Evolutionary conservation across 1,284 basidiomycete genomes (phyloP).

Genomic region (Ceratobasidium sp.): DNA sequence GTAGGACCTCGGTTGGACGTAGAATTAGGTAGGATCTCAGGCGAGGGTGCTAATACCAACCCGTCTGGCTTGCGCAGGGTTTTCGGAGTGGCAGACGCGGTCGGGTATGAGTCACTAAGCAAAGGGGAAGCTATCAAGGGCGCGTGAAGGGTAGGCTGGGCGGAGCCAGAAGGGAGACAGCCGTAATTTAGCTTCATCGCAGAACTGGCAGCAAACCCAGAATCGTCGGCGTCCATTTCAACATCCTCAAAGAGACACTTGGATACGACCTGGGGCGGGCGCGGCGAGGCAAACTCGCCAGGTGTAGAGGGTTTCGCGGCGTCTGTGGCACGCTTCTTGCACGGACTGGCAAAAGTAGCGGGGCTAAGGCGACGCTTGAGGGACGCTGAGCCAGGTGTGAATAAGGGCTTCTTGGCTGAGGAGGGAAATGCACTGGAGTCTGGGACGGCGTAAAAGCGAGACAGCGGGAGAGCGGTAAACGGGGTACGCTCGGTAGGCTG

Average conservation of each 20-base stretch:
- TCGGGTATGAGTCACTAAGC: not conserved
- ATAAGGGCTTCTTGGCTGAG: slow-evolving; percentile 21
- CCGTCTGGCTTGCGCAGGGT: slow-evolving; percentile 19
- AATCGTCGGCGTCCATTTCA: slow-evolving; percentile 38
- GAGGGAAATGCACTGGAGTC: slow-evolving; percentile 1
- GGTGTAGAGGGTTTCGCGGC: slow-evolving; percentile 14
- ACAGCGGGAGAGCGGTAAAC: slow-evolving; percentile 34
- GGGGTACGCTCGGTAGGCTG: slow-evolving; percentile 25
- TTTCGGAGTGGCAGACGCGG: slow-evolving; percentile 19
- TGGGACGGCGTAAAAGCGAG: slow-evolving; percentile 30
- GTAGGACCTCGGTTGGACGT: slow-evolving; percentile 6
- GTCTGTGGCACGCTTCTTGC: slow-evolving; percentile 39
- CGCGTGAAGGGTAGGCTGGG: not conserved
- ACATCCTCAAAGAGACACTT: slow-evolving; percentile 37
- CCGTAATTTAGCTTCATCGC: slow-evolving; percentile 38
- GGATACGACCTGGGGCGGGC: slow-evolving; percentile 19
- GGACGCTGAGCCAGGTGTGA: slow-evolving; percentile 34
- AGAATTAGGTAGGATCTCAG: slow-evolving; percentile 26
- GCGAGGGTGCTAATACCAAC: slow-evolving; percentile 23
- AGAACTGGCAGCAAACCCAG: slow-evolving; percentile 31
- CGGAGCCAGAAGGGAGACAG: not conserved
- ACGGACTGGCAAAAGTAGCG: slow-evolving; percentile 27
- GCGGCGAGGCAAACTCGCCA: slow-evolving; percentile 35
- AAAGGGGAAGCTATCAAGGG: slow-evolving; percentile 12
- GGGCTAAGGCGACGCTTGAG: slow-evolving; percentile 35